Percentiles rank a stretch among this genome's conserved stretches.
Conservation (phyloP, 352 stramenopile species). For the Pseudoperonospora humuli region DNA sequence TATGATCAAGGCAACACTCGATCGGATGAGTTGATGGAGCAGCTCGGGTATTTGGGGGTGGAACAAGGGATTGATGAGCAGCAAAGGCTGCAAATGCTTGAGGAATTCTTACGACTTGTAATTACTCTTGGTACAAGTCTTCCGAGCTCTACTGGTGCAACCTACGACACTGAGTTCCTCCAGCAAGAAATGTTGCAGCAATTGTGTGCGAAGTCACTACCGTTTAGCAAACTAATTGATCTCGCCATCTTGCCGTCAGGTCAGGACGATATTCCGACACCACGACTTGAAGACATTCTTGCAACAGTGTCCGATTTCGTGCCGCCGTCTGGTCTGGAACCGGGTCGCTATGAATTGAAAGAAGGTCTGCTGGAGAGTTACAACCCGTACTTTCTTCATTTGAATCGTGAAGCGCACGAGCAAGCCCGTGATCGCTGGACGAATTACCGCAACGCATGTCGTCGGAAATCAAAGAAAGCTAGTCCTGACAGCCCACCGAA, state of each 20-base stretch:
- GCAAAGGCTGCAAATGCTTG: slow-evolving; percentile 69
- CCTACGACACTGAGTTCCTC: slow-evolving; percentile 70
- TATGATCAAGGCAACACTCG: slow-evolving; percentile 1
- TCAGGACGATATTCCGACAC: slow-evolving; percentile 71
- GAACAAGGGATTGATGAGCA: slow-evolving; percentile 62
- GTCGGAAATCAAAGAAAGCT: slow-evolving; percentile 25
- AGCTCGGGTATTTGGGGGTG: slow-evolving; percentile 41
- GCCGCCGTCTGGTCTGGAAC: slow-evolving; percentile 62
- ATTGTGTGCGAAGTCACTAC: slow-evolving; percentile 63
- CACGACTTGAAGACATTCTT: slow-evolving; percentile 56
- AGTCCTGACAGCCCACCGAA: slow-evolving; percentile 16
- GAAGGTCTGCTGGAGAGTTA: slow-evolving; percentile 64
- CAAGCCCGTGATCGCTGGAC: slow-evolving; percentile 78
- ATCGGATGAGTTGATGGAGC: slow-evolving; percentile 13
- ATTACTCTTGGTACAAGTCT: slow-evolving; percentile 74
- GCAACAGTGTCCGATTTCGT: slow-evolving; percentile 63
- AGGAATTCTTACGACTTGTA: slow-evolving; percentile 75
- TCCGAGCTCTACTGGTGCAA: slow-evolving; percentile 42
- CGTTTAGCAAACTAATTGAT: slow-evolving; percentile 81
- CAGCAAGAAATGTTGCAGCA: slow-evolving; percentile 83
- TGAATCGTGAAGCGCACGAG: slow-evolving; percentile 80
- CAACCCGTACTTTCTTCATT: slow-evolving; percentile 82
- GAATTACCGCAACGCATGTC: slow-evolving; percentile 46
- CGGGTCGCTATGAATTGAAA: slow-evolving; percentile 75
- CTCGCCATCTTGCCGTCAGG: slow-evolving; percentile 72